Base-by-base conservation (phyloP, 139 green algal species). In the Auxenochlorella protothecoides region DNA sequence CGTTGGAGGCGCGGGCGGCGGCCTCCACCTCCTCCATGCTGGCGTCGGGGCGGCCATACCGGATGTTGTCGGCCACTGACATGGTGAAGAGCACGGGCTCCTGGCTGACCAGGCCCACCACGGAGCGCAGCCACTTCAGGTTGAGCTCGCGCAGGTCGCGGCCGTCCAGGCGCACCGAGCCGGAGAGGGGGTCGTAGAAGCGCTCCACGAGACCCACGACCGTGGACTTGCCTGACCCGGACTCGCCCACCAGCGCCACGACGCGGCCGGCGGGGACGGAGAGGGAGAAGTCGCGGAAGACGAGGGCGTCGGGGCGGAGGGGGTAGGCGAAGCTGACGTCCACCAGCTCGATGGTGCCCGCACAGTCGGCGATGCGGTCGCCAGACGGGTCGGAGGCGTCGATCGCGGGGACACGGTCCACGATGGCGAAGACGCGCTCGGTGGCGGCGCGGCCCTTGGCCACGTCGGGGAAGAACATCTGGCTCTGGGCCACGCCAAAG, bases 171-270 rank as follows among this genome's bases (percentile, higher is more conserved):
- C 69, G 7, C 56, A 78, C 60, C 56, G 56, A 14, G 5, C 87
- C 85, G 2, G 57, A 59, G 52, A 76, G 60, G 1, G 83, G 84
- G 65, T 91, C 80, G 74, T 97, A 97, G 76, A 97, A 97, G 63
- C 92, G 83, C 78, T 96, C 83, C 10, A 97, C 77, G 5, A 97
- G 86, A 0, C 77, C 74, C 6, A 98, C 79, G 5, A 97, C 87
- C 9, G 93, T 98, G 59, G 76, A 89, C 83, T 99, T 99, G 79
- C 92, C 93, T 60, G 81, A 92, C 72, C 94, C 94, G 27, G 75
- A 89, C 81, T 92, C 84, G 2, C 94, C 94, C 51, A 97, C 92
- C 16, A 98, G 83, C n/a, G 93, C 94, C 12, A 91, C 79, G 4
- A 84, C 91, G 53, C 74, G 64, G 55, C 90, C 91, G 6, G 83